Evolutionary conservation across 1,284 basidiomycete species (phyloP).

Genomic region (Puccinia triticina): DNA sequence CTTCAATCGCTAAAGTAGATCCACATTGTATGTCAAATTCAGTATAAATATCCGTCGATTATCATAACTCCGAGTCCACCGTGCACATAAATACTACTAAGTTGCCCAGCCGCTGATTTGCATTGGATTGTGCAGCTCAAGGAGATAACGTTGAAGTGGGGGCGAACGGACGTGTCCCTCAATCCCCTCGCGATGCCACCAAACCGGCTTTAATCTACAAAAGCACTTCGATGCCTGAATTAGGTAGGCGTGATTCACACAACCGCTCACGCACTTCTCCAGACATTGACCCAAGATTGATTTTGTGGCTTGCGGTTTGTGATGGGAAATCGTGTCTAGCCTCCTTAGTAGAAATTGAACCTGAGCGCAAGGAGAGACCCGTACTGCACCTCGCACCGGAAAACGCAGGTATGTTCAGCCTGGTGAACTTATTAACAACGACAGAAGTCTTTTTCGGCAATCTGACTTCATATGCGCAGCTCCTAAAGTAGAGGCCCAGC

Average conservation of each 20-base stretch:
- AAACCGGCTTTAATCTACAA: background rate
- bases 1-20: background rate
- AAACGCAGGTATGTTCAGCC: background rate
- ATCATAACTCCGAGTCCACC: background rate
- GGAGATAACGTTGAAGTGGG: background rate
- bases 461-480: too few species aligned
- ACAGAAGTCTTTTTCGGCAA: too few species aligned
- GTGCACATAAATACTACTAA: background rate
- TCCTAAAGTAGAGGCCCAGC: background rate
- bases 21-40: background rate
- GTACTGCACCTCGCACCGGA: background rate
- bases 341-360: background rate
- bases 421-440: background rate
- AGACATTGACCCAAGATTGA: background rate
- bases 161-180: too few species aligned
- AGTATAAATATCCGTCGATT: background rate
- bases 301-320: background rate
- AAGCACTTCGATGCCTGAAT: background rate
- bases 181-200: too few species aligned
- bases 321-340: background rate
- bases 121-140: background rate
- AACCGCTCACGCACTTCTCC: background rate
- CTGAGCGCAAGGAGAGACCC: background rate
- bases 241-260: background rate
- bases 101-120: background rate